Percentiles rank a stretch among this genome's conserved stretches.
Conservation (phyloP, 306 rosid genomes). For the Leucaena leucocephala region DNA sequence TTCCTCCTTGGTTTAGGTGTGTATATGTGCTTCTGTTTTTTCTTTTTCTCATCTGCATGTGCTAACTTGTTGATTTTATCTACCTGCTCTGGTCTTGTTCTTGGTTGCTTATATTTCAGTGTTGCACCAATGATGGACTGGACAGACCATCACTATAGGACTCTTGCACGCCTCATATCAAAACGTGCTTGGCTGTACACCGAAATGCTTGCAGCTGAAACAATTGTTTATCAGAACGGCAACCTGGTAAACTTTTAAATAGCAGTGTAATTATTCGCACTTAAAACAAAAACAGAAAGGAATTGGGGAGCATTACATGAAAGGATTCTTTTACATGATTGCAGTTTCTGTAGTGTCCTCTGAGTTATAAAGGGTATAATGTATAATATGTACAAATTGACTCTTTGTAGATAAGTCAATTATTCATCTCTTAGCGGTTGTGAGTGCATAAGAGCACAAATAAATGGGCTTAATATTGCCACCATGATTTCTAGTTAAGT, state of each 20-base stretch:
- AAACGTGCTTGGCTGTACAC: conserved; percentile 94
- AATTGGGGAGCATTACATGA: background rate
- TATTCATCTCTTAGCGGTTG: conserved; percentile 13
- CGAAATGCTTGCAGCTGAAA: conserved; percentile 97
- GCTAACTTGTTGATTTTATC: conserved; percentile 7
- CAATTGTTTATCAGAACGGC: conserved; percentile 82
- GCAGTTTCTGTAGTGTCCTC: conserved; percentile 23
- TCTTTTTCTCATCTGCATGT: background rate
- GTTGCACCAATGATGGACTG: conserved; percentile 99
- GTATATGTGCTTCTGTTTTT: background rate
- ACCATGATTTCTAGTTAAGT: conserved; percentile 17
- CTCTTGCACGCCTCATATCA: conserved; percentile 84
- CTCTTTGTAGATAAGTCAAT: background rate
- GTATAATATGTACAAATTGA: background rate
- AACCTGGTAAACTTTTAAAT: conserved; percentile 65
- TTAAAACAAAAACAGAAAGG: background rate
- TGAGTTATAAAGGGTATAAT: conserved; percentile 21
- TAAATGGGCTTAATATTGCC: conserved; percentile 9
- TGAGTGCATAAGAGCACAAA: conserved; percentile 19
- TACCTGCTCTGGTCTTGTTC: conserved; percentile 23
- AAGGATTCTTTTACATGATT: conserved; percentile 1
- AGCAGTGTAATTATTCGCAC: conserved; percentile 6
- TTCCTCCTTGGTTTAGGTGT: conserved; percentile 93
- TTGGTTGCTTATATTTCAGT: conserved; percentile 49
- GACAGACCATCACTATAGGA: conserved; percentile 90